These are phyloP conservation scores for Eimeria acervulina DNA, from an alignment of 169 alveolate species.

Conservation along the genomic window DNA sequence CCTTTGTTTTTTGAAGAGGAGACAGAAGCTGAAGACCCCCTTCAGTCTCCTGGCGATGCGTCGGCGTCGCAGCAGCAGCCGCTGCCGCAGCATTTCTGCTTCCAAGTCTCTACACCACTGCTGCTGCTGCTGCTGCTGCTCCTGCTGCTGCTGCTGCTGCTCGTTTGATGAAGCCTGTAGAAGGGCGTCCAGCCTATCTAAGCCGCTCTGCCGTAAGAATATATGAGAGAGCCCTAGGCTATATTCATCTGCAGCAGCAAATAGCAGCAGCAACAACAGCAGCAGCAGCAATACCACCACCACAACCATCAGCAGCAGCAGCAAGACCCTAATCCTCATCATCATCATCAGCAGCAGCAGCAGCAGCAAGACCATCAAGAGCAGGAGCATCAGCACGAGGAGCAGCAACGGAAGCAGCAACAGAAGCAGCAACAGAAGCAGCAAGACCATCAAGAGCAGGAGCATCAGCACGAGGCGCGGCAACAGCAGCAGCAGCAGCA, in stretches of 20 bases:
- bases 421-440: too few species aligned
- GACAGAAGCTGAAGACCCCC: neutral
- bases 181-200: slow-evolving; percentile 14
- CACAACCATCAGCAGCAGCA: neutral
- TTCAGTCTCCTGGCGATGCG: neutral
- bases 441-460: too few species aligned
- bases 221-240: neutral
- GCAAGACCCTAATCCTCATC: neutral
- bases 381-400: too few species aligned
- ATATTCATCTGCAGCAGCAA: too few species aligned
- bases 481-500: slow-evolving; percentile 3
- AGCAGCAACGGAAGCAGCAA: too few species aligned
- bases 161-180: neutral
- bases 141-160: slow-evolving; percentile 13
- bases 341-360: neutral
- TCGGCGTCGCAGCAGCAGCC: neutral
- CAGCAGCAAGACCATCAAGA: too few species aligned
- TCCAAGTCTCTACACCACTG: neutral
- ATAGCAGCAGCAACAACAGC: neutral
- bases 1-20: neutral
- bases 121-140: slow-evolving; percentile 31
- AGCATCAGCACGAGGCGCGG: too few species aligned
- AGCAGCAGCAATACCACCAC: neutral
- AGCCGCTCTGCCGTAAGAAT: neutral
- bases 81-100: slow-evolving; percentile 10